Percentiles rank a stretch among this genome's conserved stretches.
These are phyloP conservation scores for Brassica incana DNA, from an alignment of 345 rosid species.

Conservation along the genomic window DNA sequence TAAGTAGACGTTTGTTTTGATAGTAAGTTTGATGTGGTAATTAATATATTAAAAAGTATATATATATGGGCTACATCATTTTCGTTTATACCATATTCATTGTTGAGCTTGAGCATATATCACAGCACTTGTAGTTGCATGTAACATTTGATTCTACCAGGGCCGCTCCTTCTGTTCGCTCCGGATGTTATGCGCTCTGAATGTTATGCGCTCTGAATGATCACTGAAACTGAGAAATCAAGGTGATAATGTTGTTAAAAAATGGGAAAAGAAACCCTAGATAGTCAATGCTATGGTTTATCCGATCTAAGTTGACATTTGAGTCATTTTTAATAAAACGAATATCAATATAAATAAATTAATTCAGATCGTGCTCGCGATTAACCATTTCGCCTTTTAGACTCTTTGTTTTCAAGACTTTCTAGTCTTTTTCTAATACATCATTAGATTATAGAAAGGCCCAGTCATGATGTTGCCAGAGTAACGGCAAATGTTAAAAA, in stretches of 20 bases:
- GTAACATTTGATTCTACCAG: background rate
- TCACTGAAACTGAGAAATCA: slow-evolving; percentile 4
- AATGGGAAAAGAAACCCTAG: background rate
- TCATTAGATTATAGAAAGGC: background rate
- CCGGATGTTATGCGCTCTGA: slow-evolving; percentile 33
- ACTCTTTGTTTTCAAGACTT: background rate
- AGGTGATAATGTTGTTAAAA: background rate
- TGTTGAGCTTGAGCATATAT: background rate
- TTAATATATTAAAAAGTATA: background rate
- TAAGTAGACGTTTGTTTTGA: background rate
- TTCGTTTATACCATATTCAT: no score
- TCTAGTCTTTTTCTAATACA: background rate
- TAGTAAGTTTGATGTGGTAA: background rate
- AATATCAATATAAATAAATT: background rate
- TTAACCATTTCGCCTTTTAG: background rate
- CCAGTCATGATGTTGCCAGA: background rate
- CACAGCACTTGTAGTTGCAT: no score
- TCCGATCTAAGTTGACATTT: background rate
- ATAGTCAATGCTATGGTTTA: background rate
- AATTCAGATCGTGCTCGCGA: background rate
- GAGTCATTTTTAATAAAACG: background rate
- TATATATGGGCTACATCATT: no score
- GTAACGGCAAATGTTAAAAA: background rate
- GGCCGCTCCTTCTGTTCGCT: background rate
- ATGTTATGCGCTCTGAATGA: slow-evolving; percentile 4